These are phyloP conservation scores for Cyclotella sp. DNA, from an alignment of 108 stramenopile species.

Conservation along the genomic window DNA sequence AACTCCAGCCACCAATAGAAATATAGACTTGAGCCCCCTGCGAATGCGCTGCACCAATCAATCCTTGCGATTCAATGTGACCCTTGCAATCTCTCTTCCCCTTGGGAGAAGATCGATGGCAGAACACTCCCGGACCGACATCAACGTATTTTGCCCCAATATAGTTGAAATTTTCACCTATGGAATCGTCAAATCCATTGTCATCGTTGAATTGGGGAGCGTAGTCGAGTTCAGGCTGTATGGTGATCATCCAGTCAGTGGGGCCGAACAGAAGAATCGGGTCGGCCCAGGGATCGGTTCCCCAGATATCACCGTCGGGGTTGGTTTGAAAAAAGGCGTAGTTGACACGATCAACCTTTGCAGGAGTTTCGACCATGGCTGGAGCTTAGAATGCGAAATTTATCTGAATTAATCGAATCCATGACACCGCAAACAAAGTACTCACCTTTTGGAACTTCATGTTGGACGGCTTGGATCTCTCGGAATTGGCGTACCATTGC, in stretches of 20 bases:
- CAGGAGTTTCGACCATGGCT: too few species aligned
- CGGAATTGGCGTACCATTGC: slow-evolving; percentile 39
- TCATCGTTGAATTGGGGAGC: slow-evolving; percentile 55
- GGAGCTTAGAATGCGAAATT: slow-evolving; percentile 21
- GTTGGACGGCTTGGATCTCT: slow-evolving; percentile 25
- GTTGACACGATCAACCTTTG: slow-evolving; percentile 21
- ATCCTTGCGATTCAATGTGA: slow-evolving; percentile 16
- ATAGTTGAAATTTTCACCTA: slow-evolving; percentile 32
- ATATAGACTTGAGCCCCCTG: slow-evolving; percentile 39
- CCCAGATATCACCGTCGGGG: slow-evolving; percentile 41
- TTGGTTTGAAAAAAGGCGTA: slow-evolving; percentile 40
- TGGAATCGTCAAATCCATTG: slow-evolving; percentile 47
- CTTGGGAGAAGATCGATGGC: slow-evolving; percentile 41
- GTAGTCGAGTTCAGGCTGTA: slow-evolving; percentile 28
- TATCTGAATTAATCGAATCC: not conserved
- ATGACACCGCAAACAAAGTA: too few species aligned
- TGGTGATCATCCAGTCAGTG: slow-evolving; percentile 37
- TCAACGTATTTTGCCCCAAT: slow-evolving; percentile 43
- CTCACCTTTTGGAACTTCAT: slow-evolving; percentile 40
- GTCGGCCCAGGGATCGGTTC: slow-evolving; percentile 50
- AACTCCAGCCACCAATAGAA: slow-evolving; percentile 47
- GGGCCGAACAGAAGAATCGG: slow-evolving; percentile 43
- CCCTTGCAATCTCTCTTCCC: slow-evolving; percentile 45
- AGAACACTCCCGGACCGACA: slow-evolving; percentile 31
- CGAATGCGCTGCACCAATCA: slow-evolving; percentile 38